Base-by-base conservation (phyloP, 169 alveolate species). In the Amoebophrya sp. region DNA sequence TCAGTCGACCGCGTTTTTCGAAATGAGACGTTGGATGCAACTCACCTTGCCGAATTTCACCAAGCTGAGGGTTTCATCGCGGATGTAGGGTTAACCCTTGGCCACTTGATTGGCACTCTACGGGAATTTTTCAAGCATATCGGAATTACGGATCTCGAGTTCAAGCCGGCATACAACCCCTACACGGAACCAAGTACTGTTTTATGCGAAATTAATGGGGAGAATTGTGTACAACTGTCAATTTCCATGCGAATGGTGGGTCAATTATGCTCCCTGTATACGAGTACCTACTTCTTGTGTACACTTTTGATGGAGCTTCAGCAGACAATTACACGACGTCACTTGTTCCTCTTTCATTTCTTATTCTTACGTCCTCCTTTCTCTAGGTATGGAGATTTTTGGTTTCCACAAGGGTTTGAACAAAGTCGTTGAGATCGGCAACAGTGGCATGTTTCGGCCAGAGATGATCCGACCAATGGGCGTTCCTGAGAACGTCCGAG, bases 151-250 rank as follows among this genome's bases (percentile, higher is more conserved):
- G 89, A 95, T 40, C 94, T 95, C 41, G 91, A 93, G 92, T 99
- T 98, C 96, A 99, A 99, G 95, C 99, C 99, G 29, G 99, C 99
- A 34, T 99, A 98, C 95, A 99, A 99, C 94, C 99, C 99, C 33
- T 99, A 99, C 95, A 99, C 99, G 41, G 99, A 99, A 94, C 99
- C 99, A n/a, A 93, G 92, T 65, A 65, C 33, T 65, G 2, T 6
- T 18, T 47, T 47, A 47, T n/a, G n/a, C n/a, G n/a, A n/a, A n/a
- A n/a, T n/a, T n/a, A n/a, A n/a, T n/a, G n/a, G n/a, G n/a, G n/a
- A n/a, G n/a, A n/a, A n/a, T n/a, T n/a, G n/a, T n/a, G n/a, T n/a
- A n/a, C n/a, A n/a, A n/a, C n/a, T n/a, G n/a, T n/a, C n/a, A n/a
- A n/a, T n/a, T n/a, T n/a, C n/a, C n/a, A n/a, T n/a, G n/a, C n/a